Evolutionary conservation across 805 yeast genomes (phyloP), one percentile per base, ranked within the genome.

Genomic region (Priceomyces fermenticarens): DNA sequence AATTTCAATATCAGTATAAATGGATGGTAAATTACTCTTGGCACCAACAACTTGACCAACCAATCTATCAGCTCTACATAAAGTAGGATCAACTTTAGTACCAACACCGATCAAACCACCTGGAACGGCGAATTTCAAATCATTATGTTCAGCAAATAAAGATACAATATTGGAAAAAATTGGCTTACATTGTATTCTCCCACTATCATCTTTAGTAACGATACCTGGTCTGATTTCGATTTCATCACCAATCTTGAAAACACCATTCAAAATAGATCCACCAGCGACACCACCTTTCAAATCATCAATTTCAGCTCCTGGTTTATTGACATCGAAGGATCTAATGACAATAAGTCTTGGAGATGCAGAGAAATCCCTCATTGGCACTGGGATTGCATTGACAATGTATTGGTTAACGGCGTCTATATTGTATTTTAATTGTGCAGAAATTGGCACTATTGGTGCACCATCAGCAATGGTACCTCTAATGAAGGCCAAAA

Each of bases 91-190:
- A 52, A 93, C 95, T 70, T 88, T 88, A 38, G 99, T 93, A 73
- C 99, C 99, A 43, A 93, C 97, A 81, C 99, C 99, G 58, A 93
- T 95, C 63, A 93, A 80, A 49, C 99, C 99, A 83, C 99, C 99
- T 35, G 99, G 99, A 57, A 93, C 99, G 44, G 99, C 99, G 59
- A 91, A 93, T 67, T 93, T 93, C 68, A 93, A 80, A 65, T 90
- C 97, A 60, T 93, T 95, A 70, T 93, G 90, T 71, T 93, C 99
- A 44, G 99, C 98, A 63, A 90, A 91, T 53, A 93, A 75, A 10
- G 98, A 86, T 39, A 88, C 93, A 60, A 93, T 88, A 58, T 88
- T 84, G 42, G 97, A 89, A 73, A 85, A 88, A 60, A 93, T 91
- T 35, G 98, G 97, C 65, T 85, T 86, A 77, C 97, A 90, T 73